Evolutionary conservation across 345 rosid genomes (phyloP), one percentile per base, ranked within the genome.

Genomic region (Jatropha curcas): DNA sequence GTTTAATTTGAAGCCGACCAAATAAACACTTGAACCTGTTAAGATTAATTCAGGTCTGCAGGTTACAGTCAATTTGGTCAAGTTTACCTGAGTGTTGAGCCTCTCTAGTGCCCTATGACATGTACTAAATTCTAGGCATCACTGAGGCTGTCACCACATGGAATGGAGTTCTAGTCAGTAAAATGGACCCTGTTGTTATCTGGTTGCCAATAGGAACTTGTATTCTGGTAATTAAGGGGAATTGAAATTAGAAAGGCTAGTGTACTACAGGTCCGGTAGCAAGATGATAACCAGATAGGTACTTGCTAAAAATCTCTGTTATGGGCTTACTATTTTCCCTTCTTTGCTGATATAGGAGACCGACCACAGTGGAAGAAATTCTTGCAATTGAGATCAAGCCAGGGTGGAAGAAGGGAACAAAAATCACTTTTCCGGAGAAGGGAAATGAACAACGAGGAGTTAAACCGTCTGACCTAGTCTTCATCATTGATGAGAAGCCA

Each of bases 341-440:
- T 57, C 9, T 37, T 60, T 67, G 45, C 20, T 60, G 24, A 17
- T 64, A 13, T 78, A 93, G 98, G 91, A 86, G 90, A 82, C 81
- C 91, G 52, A 82, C 71, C 27, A 79, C 92, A 0, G 84, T 82
- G 19, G 94, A 91, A 72, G 97, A 90, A 82, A 88, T 90, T 55
- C 88, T 91, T 37, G 76, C 92, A 8, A 87, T 94, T 43, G 91
- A 88, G 77, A 83, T 92, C 78, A 91, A 87, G 85, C 94, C 91
- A 0, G 97, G 98, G 28, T 90, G 97, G 94, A 91, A 91, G 77
- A 93, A 89, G 80, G 97, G 98, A 50, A 91, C 96, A 14, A 94
- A 90, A 79, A 84, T 91, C 45, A 94, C 94, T 3, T 94, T 90
- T 76, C 86, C 84, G 1, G 88, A 84, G 68, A 94, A 91, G 77